These are phyloP conservation scores for Daldinia sp. DNA, from an alignment of 2,329 filamentous ascomycete genomes.

Conservation along the genomic window DNA sequence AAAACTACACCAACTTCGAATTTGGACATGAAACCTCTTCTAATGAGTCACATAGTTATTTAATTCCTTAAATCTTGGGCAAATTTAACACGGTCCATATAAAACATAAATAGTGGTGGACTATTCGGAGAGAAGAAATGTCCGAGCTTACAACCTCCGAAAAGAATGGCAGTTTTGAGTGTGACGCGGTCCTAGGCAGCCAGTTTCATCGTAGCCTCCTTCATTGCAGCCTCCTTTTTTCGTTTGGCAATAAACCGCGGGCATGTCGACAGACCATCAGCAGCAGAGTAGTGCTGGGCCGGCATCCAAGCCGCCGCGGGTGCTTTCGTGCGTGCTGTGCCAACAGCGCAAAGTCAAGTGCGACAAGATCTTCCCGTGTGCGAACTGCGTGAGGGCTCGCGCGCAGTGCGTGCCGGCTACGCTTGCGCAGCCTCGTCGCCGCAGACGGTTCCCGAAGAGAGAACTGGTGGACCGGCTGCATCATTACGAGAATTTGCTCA, in stretches of 20 bases:
- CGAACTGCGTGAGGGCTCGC: constrained; percentile 57
- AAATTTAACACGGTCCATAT: not conserved
- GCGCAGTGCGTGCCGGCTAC: constrained; percentile 64
- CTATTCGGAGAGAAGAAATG: constrained; percentile 2
- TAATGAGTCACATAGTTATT: not conserved
- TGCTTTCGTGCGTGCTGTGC: constrained; percentile 63
- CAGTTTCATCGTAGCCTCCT: not conserved
- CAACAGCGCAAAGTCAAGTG: constrained; percentile 72
- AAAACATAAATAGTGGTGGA: not conserved
- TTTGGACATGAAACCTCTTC: not conserved
- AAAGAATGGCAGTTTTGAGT: too few relatives aligned
- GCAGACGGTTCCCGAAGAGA: not conserved
- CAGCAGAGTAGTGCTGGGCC: not conserved
- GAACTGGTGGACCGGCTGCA: not conserved
- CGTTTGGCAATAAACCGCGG: not conserved
- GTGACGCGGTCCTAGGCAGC: not conserved
- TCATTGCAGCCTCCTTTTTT: not conserved
- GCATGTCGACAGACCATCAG: not conserved
- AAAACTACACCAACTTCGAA: not conserved
- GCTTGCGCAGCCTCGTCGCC: constrained; percentile 54
- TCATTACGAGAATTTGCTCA: not conserved
- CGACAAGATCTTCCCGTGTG: constrained; percentile 65
- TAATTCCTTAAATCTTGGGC: not conserved
- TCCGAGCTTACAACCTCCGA: not conserved
- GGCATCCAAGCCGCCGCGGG: constrained; percentile 38